Base-by-base conservation (phyloP, 2,329 filamentous ascomycete species). In the Aspergillus flavus region DNA sequence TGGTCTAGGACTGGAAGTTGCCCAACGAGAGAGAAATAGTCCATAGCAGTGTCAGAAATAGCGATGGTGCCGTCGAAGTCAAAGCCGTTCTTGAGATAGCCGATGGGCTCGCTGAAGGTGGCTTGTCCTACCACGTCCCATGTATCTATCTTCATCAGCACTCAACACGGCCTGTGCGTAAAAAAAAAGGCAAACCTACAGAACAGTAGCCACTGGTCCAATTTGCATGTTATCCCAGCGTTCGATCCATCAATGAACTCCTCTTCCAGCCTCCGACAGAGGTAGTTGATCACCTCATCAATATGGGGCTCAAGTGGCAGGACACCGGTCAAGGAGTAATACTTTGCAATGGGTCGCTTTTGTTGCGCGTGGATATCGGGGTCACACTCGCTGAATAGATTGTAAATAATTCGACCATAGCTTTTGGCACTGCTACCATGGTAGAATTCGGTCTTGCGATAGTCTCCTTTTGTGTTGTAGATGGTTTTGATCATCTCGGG, bases 191-290 rank as follows among this genome's bases (percentile, higher is more conserved):
- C n/a, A 6, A 23, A 59, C 74, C 68, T 66, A 80, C 78, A 80
- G 66, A 72, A 82, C 11, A 70, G 41, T 12, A 82, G 67, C 80
- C 81, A 84, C 43, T 79, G 69, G 5, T 77, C 79, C 11, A 83
- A 69, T 21, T 80, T 70, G 58, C 75, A 79, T 1, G 65, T 64
- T 61, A 60, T 30, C 2, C 56, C 69, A n/a, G 73, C 62, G 4
- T 76, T 67, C 61, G 63, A 32, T 3, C 57, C 69, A 28, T 74
- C 61, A 6, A 77, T 66, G 61, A 78, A 81, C 3, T 70, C 61
- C 2, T 68, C 68, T n/a, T 78, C 73, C 1, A 81, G 65, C 19
- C 74, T 66, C 19, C 67, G 58, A 50, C 75, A 76, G 11, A 80
- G 69, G 11, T 71, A 60, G 2, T 59, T 45, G 16, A 80, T 76